Percentiles rank a stretch among this genome's conserved stretches.
Evolutionary conservation across 2,329 filamentous ascomycete species (phyloP).

Genomic region (Furcasterigmium sp.): DNA sequence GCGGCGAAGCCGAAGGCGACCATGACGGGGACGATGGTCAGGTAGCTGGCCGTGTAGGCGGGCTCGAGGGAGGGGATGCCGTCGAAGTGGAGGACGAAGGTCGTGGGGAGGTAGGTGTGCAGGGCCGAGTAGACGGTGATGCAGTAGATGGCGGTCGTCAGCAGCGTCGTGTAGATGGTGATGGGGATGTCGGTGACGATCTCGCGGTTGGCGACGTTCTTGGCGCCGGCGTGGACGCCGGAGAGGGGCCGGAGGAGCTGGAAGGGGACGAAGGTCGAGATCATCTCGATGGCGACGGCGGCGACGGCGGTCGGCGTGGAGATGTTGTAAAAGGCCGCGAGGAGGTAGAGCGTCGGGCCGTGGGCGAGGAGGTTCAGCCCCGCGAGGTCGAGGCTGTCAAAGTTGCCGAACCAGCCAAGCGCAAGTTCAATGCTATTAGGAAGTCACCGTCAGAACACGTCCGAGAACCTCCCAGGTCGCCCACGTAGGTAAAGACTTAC

Average conservation of each 20-base stretch:
- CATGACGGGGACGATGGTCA: conserved; percentile 55
- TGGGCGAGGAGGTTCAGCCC: conserved; percentile 65
- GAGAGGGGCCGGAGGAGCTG: conserved; percentile 65
- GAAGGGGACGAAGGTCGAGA: conserved; percentile 69
- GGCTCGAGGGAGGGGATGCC: conserved; percentile 62
- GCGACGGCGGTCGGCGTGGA: conserved; percentile 53
- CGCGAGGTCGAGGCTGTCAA: conserved; percentile 67
- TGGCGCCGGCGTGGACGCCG: conserved; percentile 52
- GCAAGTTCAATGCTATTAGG: conserved; percentile 66
- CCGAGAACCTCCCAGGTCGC: not conserved
- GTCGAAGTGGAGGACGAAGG: conserved; percentile 72
- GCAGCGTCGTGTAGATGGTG: conserved; percentile 58
- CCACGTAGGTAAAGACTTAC: conserved; percentile 32
- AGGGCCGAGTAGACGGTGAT: conserved; percentile 67
- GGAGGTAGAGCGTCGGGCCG: conserved; percentile 69
- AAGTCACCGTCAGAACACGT: too few relatives aligned
- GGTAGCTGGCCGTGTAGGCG: conserved; percentile 59
- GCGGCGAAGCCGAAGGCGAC: conserved; percentile 62
- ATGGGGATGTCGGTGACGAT: conserved; percentile 61
- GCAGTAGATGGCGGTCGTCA: conserved; percentile 69
- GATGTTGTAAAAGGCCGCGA: conserved; percentile 73
- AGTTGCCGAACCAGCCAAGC: conserved; percentile 67
- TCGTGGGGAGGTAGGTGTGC: conserved; percentile 63
- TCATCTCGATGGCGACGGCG: conserved; percentile 61
- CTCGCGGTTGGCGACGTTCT: conserved; percentile 51